Evolutionary conservation across 768 basidiomycete species (phyloP).

Genomic region (Lyophyllum decastes): DNA sequence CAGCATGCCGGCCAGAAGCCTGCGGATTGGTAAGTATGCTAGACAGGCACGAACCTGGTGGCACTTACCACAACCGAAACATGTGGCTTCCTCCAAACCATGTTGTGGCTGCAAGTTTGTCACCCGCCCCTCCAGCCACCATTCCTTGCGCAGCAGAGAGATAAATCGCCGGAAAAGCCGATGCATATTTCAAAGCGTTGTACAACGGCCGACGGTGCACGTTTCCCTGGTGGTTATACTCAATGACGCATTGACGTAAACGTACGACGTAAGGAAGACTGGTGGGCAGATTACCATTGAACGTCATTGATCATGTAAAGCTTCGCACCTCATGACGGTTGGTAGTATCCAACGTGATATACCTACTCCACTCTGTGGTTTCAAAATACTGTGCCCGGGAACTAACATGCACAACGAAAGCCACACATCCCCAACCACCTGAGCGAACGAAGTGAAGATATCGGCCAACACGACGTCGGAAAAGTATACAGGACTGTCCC

Average conservation of each 20-base stretch:
- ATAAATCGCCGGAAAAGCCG: slow-evolving; percentile 94
- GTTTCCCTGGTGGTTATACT: slow-evolving; percentile 67
- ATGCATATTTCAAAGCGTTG: slow-evolving; percentile 96
- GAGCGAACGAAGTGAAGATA: slow-evolving; percentile 94
- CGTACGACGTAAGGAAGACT: slow-evolving; percentile 89
- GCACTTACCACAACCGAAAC: slow-evolving; percentile 80
- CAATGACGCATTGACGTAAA: slow-evolving; percentile 91
- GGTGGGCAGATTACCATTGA: slow-evolving; percentile 6
- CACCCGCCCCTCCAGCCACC: slow-evolving; percentile 60
- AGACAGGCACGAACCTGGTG: not conserved
- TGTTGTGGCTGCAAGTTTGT: slow-evolving; percentile 41
- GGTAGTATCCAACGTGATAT: slow-evolving; percentile 78
- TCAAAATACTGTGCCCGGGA: slow-evolving; percentile 74
- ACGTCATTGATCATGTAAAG: not conserved
- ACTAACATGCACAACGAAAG: slow-evolving; percentile 86
- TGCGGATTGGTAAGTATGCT: slow-evolving; percentile 28
- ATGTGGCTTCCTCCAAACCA: slow-evolving; percentile 81
- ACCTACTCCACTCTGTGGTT: slow-evolving; percentile 61
- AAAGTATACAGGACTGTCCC: slow-evolving; percentile 71
- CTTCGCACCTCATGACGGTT: slow-evolving; percentile 78
- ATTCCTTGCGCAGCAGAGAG: slow-evolving; percentile 88
- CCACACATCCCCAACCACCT: slow-evolving; percentile 95
- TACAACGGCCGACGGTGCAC: slow-evolving; percentile 72
- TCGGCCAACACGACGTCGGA: slow-evolving; percentile 94
- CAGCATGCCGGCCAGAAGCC: slow-evolving; percentile 81